Conservation (phyloP, 192 early-diverging fungal genomes). For the Geranomyces variabilis region DNA sequence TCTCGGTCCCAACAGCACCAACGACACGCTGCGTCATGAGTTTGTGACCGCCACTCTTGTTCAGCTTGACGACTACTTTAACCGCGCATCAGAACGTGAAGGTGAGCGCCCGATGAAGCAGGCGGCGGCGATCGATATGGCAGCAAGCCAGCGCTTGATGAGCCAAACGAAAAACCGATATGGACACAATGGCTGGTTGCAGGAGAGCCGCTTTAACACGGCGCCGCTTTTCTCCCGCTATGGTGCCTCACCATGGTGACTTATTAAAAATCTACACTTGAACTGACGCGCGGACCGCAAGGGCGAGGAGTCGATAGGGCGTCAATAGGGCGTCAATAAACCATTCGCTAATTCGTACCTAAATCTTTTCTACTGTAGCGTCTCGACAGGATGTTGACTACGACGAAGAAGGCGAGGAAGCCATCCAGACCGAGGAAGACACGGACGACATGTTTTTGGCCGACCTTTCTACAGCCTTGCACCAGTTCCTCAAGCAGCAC, state of each 20-base stretch:
- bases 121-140: no score
- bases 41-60: slow-evolving; percentile 69
- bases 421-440: slow-evolving; percentile 78
- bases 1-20: slow-evolving; percentile 69
- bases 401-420: slow-evolving; percentile 93
- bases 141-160: not conserved
- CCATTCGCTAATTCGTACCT: not conserved
- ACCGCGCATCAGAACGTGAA: slow-evolving; percentile 75
- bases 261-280: slow-evolving; percentile 33
- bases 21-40: slow-evolving; percentile 63
- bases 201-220: not conserved
- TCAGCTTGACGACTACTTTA: slow-evolving; percentile 78
- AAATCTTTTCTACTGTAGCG: slow-evolving; percentile 35
- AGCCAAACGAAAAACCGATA: no score
- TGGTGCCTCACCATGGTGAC: slow-evolving; percentile 8
- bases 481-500: slow-evolving; percentile 78
- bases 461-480: slow-evolving; percentile 75
- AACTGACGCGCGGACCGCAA: slow-evolving; percentile 11
- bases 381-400: slow-evolving; percentile 76
- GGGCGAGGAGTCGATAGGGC: not conserved
- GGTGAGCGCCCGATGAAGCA: slow-evolving; percentile 24
- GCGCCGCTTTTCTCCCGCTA: not conserved
- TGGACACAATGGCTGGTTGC: no score
- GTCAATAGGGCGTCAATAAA: not conserved
- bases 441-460: slow-evolving; percentile 77